Conservation (phyloP, 192 early-diverging fungal genomes). For the Geosiphon pyriformis region DNA sequence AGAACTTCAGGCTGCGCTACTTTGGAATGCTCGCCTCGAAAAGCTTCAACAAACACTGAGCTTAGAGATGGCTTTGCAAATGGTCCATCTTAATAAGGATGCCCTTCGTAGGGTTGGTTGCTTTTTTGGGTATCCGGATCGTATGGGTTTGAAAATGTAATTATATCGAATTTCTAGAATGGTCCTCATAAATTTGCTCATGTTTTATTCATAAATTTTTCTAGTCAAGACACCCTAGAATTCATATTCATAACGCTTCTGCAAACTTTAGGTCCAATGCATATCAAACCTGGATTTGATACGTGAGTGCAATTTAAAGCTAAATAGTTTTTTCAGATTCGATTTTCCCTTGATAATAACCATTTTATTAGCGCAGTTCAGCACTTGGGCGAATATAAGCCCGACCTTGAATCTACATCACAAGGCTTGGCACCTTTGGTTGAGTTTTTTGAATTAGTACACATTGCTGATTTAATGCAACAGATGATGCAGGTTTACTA, state of each 20-base stretch:
- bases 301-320: constrained; percentile 35
- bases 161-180: constrained; percentile 20
- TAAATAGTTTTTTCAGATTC: not conserved
- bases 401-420: constrained; percentile 35
- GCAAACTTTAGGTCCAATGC: constrained; percentile 62
- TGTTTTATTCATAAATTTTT: constrained; percentile 13
- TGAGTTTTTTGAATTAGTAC: constrained; percentile 92
- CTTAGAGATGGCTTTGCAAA: constrained; percentile 76
- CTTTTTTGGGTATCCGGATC: constrained; percentile 60
- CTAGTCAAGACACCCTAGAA: constrained; percentile 70
- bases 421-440: constrained; percentile 54
- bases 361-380: constrained; percentile 37
- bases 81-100: constrained; percentile 89
- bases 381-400: constrained; percentile 40
- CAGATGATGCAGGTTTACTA: constrained; percentile 96
- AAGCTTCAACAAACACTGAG: constrained; percentile 60
- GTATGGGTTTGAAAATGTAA: constrained; percentile 54
- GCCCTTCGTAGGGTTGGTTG: constrained; percentile 52
- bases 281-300: constrained; percentile 69
- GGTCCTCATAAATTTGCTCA: not conserved
- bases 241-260: constrained; percentile 71
- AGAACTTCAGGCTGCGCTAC: constrained; percentile 22
- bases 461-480: constrained; percentile 86
- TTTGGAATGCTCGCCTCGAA: constrained; percentile 38
- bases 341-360: not conserved